phyloP scores from a whole-genome alignment of 2,329 filamentous ascomycete genomes.

The Cordyceps cicadae region DNA sequence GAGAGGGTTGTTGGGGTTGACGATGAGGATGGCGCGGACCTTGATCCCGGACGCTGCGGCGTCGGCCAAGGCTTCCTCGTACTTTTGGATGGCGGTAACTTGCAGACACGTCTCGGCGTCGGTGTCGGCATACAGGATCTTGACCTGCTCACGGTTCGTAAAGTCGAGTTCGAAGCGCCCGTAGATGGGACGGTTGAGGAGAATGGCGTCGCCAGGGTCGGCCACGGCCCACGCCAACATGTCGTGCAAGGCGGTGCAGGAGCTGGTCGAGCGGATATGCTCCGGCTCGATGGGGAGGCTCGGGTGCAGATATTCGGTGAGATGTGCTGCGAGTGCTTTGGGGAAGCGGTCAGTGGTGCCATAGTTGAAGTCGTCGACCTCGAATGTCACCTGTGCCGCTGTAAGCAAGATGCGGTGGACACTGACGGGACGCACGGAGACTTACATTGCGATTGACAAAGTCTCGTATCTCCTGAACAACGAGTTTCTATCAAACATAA shows the following conservation, averaged over 20 bases:
- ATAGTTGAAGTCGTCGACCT: constrained; percentile 27
- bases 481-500: constrained; percentile 24
- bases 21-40: constrained; percentile 41
- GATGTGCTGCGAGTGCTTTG: constrained; percentile 25
- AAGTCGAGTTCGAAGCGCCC: constrained; percentile 43
- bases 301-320: constrained; percentile 31
- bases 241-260: constrained; percentile 32
- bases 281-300: constrained; percentile 20
- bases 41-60: constrained; percentile 27
- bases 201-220: constrained; percentile 30
- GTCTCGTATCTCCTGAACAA: constrained; percentile 28
- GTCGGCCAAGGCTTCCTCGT: constrained; percentile 33
- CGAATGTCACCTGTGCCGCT: constrained; percentile 19
- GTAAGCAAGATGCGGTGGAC: not conserved
- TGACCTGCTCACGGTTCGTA: constrained; percentile 31
- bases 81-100: constrained; percentile 33
- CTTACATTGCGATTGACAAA: constrained; percentile 25
- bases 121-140: constrained; percentile 36
- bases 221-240: constrained; percentile 31
- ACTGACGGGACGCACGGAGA: not conserved
- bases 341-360: constrained; percentile 26
- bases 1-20: constrained; percentile 46
- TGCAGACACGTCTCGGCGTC: constrained; percentile 36
- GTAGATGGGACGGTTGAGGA: constrained; percentile 35
- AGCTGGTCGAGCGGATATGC: constrained; percentile 26